Percentiles rank a stretch among this genome's conserved stretches.
Conservation (phyloP, 352 stramenopile species). For the Pythium periplocum region DNA sequence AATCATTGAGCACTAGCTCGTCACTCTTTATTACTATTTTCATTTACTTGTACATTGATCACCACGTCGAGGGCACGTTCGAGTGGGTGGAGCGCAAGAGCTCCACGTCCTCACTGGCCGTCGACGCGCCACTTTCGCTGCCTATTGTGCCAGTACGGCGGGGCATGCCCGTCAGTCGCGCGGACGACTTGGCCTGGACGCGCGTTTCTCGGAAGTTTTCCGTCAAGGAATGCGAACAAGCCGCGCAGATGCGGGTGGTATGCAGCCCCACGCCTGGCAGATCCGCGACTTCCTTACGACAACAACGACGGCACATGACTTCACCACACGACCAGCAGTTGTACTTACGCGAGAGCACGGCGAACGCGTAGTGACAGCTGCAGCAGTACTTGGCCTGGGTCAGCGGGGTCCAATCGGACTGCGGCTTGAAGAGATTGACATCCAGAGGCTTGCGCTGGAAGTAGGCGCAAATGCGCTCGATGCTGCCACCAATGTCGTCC, state of each 20-base stretch:
- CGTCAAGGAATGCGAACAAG: too few species aligned
- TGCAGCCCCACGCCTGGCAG: constrained; percentile 29
- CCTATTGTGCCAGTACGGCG: too few species aligned
- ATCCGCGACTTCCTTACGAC: constrained; percentile 13
- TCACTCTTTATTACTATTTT: too few species aligned
- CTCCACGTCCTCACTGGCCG: too few species aligned
- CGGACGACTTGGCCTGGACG: too few species aligned
- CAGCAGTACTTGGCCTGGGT: constrained; percentile 12
- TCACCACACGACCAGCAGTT: constrained; percentile 16
- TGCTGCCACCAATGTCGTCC: constrained; percentile 14
- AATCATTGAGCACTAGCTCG: too few species aligned
- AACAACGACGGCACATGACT: constrained; percentile 16
- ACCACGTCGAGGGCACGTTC: too few species aligned
- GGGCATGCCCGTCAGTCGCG: too few species aligned
- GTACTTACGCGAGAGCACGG: constrained; percentile 12
- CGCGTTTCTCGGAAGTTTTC: too few species aligned
- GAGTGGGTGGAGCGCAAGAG: too few species aligned
- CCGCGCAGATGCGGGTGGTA: constrained; percentile 26
- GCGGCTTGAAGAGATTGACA: constrained; percentile 9
- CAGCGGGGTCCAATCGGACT: constrained; percentile 8
- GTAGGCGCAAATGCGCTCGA: constrained; percentile 11
- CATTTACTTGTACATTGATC: too few species aligned
- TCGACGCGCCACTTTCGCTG: too few species aligned
- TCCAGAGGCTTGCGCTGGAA: constrained; percentile 12
- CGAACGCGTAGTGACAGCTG: constrained; percentile 14